A percentile compares a stretch with the other conserved stretches of the same genome.
Conservation (phyloP, 2,329 filamentous ascomycete genomes). For the Karstenula rhodostoma region DNA sequence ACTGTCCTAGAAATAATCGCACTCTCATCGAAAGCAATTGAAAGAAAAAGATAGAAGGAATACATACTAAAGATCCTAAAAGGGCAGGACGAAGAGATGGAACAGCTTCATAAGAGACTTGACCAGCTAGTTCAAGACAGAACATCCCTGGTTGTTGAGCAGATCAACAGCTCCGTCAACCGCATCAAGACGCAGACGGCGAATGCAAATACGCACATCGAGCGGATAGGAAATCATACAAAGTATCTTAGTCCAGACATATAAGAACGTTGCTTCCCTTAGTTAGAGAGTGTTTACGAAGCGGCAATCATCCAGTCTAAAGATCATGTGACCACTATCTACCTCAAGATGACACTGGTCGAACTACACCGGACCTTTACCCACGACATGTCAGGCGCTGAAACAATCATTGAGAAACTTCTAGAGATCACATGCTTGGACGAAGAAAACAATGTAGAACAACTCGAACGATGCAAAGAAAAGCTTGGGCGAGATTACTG, state of each 20-base stretch:
- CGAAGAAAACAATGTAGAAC: background rate
- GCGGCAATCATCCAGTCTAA: slow-evolving; percentile 7
- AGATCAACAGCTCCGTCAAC: slow-evolving; percentile 6
- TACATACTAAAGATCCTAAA: background rate
- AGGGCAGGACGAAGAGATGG: slow-evolving; percentile 1
- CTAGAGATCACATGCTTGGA: slow-evolving; percentile 1
- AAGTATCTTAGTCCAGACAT: background rate
- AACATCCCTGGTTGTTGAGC: background rate
- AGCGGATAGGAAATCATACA: background rate
- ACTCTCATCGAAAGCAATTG: slow-evolving; percentile 8
- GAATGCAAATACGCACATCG: background rate
- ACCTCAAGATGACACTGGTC: slow-evolving; percentile 7
- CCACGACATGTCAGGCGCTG: background rate
- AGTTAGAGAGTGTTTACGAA: slow-evolving; percentile 6
- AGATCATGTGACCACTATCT: slow-evolving; percentile 2
- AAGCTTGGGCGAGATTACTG: background rate
- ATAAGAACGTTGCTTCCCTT: background rate
- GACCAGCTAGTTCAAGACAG: background rate
- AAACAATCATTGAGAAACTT: slow-evolving; percentile 9
- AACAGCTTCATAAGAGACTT: background rate
- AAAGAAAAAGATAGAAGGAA: slow-evolving; percentile 2
- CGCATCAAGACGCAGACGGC: background rate
- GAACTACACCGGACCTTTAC: background rate
- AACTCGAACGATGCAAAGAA: slow-evolving; percentile 10
- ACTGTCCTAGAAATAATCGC: slow-evolving; percentile 11